Evolutionary conservation across 2,329 filamentous ascomycete species (phyloP).

Genomic region (Aureobasidium sp.): DNA sequence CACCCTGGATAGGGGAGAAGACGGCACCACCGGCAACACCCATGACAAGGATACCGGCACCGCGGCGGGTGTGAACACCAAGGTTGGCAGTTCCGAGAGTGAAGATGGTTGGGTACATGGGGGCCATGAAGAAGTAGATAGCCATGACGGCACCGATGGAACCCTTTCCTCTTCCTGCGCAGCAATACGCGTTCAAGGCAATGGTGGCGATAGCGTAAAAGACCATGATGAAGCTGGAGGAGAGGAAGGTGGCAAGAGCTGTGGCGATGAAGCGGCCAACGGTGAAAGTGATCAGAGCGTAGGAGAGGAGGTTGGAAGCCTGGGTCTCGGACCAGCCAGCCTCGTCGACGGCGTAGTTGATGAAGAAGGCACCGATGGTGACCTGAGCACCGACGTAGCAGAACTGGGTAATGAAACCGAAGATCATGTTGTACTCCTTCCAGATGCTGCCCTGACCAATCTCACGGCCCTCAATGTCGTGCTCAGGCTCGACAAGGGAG

Average conservation of each 20-base stretch:
- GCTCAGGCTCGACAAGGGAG: conserved; percentile 22
- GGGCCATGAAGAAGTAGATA: conserved; percentile 30
- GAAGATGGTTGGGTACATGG: conserved; percentile 24
- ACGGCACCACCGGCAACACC: conserved; percentile 28
- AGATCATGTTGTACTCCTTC: conserved; percentile 34
- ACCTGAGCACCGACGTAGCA: conserved; percentile 32
- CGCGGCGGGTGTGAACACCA: conserved; percentile 30
- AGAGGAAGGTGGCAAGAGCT: conserved; percentile 25
- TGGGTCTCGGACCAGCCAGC: conserved; percentile 21
- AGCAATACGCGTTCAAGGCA: conserved; percentile 26
- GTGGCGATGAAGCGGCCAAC: conserved; percentile 32
- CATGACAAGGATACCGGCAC: conserved; percentile 34
- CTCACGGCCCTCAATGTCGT: conserved; percentile 23
- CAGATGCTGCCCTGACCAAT: conserved; percentile 26
- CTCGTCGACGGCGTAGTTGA: conserved; percentile 31
- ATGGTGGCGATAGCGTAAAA: conserved; percentile 26
- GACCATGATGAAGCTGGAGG: conserved; percentile 29
- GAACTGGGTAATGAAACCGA: conserved; percentile 28
- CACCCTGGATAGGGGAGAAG: conserved; percentile 30
- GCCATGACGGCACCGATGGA: conserved; percentile 27
- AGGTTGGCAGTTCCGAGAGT: conserved; percentile 32
- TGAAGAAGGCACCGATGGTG: conserved; percentile 29
- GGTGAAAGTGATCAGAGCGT: conserved; percentile 31
- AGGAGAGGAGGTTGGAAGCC: conserved; percentile 30
- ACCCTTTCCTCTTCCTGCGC: conserved; percentile 22